These are phyloP conservation scores for Spiromastix sp. DNA, from an alignment of 2,329 filamentous ascomycete species.

Conservation along the genomic window DNA sequence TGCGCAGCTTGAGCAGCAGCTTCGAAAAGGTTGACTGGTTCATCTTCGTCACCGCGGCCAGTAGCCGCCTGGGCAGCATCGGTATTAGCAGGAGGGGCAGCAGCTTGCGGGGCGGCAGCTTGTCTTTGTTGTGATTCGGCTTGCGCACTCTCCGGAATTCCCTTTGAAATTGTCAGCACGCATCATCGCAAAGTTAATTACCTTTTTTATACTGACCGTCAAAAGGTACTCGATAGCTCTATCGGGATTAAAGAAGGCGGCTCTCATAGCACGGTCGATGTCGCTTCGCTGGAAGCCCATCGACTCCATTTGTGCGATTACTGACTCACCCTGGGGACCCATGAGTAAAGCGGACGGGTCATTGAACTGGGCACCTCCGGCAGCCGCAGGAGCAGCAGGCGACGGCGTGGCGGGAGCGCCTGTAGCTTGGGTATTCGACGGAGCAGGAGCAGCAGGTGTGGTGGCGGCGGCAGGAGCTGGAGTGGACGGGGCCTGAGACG, in stretches of 20 bases:
- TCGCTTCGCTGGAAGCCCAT: slow-evolving; percentile 90
- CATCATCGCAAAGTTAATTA: not conserved
- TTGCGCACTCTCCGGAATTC: slow-evolving; percentile 77
- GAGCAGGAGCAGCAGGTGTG: slow-evolving; percentile 10
- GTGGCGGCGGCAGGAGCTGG: slow-evolving; percentile 8
- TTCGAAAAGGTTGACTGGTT: slow-evolving; percentile 81
- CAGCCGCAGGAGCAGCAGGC: slow-evolving; percentile 30
- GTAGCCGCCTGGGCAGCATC: slow-evolving; percentile 25
- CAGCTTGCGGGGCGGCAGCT: slow-evolving; percentile 29
- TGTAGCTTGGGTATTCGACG: slow-evolving; percentile 7
- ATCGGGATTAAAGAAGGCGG: slow-evolving; percentile 93
- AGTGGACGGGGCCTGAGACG: slow-evolving; percentile 27
- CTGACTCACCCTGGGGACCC: slow-evolving; percentile 69
- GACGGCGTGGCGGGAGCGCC: slow-evolving; percentile 12
- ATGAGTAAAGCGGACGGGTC: slow-evolving; percentile 77
- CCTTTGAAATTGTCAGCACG: slow-evolving; percentile 41
- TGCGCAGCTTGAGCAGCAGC: slow-evolving; percentile 68
- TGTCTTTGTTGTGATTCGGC: slow-evolving; percentile 60
- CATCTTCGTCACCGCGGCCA: slow-evolving; percentile 36
- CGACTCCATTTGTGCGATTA: slow-evolving; percentile 85
- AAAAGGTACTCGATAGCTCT: slow-evolving; percentile 94
- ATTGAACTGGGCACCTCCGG: slow-evolving; percentile 44
- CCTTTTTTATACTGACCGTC: slow-evolving; percentile 50
- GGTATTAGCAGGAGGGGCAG: slow-evolving; percentile 36
- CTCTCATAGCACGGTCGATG: slow-evolving; percentile 89